phyloP scores from a whole-genome alignment of 108 stramenopile species.

The Cyclotella sp. region DNA sequence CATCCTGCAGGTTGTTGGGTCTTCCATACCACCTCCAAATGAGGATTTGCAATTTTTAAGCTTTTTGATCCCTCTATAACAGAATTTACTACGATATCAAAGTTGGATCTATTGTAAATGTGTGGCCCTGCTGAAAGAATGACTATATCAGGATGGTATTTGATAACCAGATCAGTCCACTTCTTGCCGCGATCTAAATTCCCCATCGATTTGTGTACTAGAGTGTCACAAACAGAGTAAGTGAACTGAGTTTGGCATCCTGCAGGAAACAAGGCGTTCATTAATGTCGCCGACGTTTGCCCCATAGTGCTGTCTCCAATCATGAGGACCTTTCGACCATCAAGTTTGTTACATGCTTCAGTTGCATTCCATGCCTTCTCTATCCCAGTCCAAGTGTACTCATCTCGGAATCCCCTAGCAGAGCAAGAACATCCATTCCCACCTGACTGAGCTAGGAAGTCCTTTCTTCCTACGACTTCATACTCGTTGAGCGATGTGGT shows the following conservation, averaged over 20 bases:
- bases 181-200: neutral
- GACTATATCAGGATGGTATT: conserved; percentile 8
- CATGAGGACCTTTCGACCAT: conserved; percentile 6
- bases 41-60: neutral
- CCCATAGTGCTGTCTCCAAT: conserved; percentile 32
- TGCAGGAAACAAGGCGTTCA: conserved; percentile 14
- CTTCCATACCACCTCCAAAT: conserved; percentile 1
- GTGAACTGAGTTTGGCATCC: conserved; percentile 24
- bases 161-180: neutral
- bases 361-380: neutral
- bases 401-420: neutral
- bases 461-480: conserved; percentile 1
- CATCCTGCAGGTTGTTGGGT: conserved; percentile 12
- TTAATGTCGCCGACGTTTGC: conserved; percentile 15
- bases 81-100: neutral
- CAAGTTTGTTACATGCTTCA: neutral
- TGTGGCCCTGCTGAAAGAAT: conserved; percentile 13
- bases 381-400: neutral
- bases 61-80: neutral
- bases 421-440: neutral
- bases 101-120: neutral
- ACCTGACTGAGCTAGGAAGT: conserved; percentile 3
- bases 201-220: neutral
- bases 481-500: neutral
- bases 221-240: conserved; percentile 5